These are phyloP conservation scores for Metschnikowia bowlesiae DNA, from an alignment of 805 yeast genomes.

Conservation along the genomic window DNA sequence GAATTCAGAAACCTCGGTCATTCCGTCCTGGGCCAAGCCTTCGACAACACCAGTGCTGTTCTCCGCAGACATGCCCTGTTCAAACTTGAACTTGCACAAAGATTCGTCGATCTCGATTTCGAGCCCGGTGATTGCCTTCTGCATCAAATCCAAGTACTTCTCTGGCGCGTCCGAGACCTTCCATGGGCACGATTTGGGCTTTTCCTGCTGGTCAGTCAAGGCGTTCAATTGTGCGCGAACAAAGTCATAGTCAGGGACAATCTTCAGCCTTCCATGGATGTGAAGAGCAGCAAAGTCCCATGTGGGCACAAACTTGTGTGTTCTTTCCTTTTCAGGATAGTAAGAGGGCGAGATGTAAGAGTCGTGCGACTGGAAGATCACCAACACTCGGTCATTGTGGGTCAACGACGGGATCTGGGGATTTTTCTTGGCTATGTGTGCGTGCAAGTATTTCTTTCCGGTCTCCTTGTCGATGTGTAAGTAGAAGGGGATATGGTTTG, in stretches of 20 bases:
- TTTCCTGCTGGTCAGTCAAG: slow-evolving; percentile 48
- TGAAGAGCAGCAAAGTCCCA: slow-evolving; percentile 64
- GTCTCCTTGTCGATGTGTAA: slow-evolving; percentile 32
- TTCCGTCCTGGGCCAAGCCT: slow-evolving; percentile 41
- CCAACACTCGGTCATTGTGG: slow-evolving; percentile 37
- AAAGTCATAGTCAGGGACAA: slow-evolving; percentile 44
- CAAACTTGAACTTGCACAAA: slow-evolving; percentile 55
- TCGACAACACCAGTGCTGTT: slow-evolving; percentile 51
- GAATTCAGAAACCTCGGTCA: slow-evolving; percentile 25
- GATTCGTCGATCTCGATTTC: slow-evolving; percentile 45
- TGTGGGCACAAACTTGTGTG: slow-evolving; percentile 65
- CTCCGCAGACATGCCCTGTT: slow-evolving; percentile 42
- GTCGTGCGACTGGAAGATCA: slow-evolving; percentile 49
- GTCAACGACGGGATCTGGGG: slow-evolving; percentile 44
- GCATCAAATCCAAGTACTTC: slow-evolving; percentile 36
- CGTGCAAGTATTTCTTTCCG: slow-evolving; percentile 41
- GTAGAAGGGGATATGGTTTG: slow-evolving; percentile 56
- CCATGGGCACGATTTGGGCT: slow-evolving; percentile 44
- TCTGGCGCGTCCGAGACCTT: slow-evolving; percentile 55
- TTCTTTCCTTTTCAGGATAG: slow-evolving; percentile 51
- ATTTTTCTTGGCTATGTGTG: slow-evolving; percentile 53
- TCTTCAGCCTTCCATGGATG: slow-evolving; percentile 46
- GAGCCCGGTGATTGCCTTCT: slow-evolving; percentile 53
- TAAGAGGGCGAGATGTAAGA: slow-evolving; percentile 56
- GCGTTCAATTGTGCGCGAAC: slow-evolving; percentile 41